Evolutionary conservation across 108 stramenopile species (phyloP), one percentile per base, ranked within the genome.

Genomic region (Cyclotella cryptica): DNA sequence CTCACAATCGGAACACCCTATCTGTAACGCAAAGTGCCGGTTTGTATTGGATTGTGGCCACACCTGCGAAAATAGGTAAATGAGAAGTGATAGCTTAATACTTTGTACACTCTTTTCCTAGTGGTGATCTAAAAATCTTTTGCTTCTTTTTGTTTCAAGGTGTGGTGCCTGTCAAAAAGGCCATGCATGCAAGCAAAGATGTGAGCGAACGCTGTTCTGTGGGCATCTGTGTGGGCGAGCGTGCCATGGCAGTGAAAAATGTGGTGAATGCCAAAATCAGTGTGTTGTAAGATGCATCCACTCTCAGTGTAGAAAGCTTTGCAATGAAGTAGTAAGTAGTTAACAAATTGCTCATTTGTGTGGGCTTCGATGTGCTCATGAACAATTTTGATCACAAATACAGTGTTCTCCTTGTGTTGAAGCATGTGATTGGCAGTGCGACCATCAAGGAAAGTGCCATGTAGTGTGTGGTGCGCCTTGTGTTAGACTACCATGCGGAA

Each of bases 391-490:
- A 5, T 57, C 55, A 57, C 55, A 26, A 24, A 57, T 14, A 19
- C 15, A 86, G 85, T 86, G 85, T 84, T 74, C 82, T 27, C 72
- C 82, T 15, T 87, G 86, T 73, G 76, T 77, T 41, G 75, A 84
- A 40, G 64, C 66, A 22, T 87, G 86, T 65, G 86, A 80, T 67
- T 87, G 86, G 86, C 72, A 80, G 30, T 87, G 86, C 51, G 60
- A 78, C 30, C 84, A 84, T 30, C 44, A 70, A 70, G 84, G 83
- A 26, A 72, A 43, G n/a, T 87, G 86, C 30, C 21, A 14, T 44
- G 68, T 81, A 24, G 80, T 87, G 11, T 87, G 86, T 74, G 84
- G 86, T 71, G 86, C 84, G 0, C 84, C 86, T 28, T 84, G 84
- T 35, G 58, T 58, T 13, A 44, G 86, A 9, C 53, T 84, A 1